Base-by-base conservation (phyloP, 2,329 filamentous ascomycete genomes). In the Pochonia chlamydosporia region DNA sequence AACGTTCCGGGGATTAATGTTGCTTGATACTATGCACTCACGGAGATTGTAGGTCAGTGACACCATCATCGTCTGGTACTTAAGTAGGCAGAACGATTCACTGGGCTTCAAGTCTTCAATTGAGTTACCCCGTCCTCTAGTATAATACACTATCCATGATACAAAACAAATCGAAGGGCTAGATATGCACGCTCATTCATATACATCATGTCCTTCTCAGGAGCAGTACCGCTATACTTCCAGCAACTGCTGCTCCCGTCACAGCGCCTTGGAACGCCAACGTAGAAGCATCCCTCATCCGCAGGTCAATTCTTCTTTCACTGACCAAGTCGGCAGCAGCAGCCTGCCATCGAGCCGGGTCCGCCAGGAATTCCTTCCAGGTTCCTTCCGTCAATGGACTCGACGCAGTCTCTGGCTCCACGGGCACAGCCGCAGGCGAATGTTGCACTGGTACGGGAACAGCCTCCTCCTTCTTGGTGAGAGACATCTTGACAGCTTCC, bases 281-380 rank as follows among this genome's bases (percentile, higher is more conserved):
- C n/a, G 84, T 65, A 3, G 86, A 88, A 26, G 85, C 68, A 57
- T 91, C 86, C 44, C 79, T 76, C 72, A 87, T 87, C 37, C 78
- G 78, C 51, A 89, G 58, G 42, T 76, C 71, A 57, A 89, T 70
- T 51, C 67, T 69, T 54, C 81, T 73, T 47, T 89, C 81, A 64
- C 85, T 88, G 65, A 76, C 79, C 14, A 89, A 63, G 52, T 89
- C 83, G 35, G 68, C 58, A 5, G 78, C 56, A 3, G 68, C 69
- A 6, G 71, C 67, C 56, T 68, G 74, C 72, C 79, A 81, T 50
- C 65, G 61, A 3, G 57, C 53, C 2, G 70, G 69, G 33, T 75
- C 65, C 13, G 59, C 51, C 8, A 77, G 51, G 14, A 67, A 53
- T 43, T 74, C 69, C 23, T 63, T 63, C 76, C 75, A 79, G 5